phyloP scores from a whole-genome alignment of 2,329 filamentous ascomycete species.

The Diaporthe sp. region DNA sequence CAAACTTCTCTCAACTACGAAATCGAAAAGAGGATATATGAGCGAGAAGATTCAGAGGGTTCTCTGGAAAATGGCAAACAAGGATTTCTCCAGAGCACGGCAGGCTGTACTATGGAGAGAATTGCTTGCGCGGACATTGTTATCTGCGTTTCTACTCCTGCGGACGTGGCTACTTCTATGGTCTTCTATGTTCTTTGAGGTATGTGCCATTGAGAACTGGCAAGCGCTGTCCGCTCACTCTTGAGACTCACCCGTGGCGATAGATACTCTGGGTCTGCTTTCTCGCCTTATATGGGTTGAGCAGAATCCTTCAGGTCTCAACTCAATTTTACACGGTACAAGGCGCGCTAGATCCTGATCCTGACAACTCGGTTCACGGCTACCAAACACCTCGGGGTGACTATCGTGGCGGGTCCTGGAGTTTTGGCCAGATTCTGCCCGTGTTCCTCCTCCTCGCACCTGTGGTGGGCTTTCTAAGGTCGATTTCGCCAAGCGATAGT shows the following conservation, averaged over 20 bases:
- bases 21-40: background rate
- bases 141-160: background rate
- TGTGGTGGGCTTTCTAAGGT: background rate
- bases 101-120: background rate
- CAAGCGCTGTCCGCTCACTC: background rate
- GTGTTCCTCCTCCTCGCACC: constrained; percentile 1
- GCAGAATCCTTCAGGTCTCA: background rate
- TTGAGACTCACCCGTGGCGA: background rate
- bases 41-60: background rate
- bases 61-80: background rate
- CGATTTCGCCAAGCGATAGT: background rate
- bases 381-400: background rate
- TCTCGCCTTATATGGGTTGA: background rate
- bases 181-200: constrained; percentile 7
- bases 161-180: background rate
- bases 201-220: background rate
- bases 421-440: background rate
- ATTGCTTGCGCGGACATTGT: background rate
- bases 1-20: background rate
- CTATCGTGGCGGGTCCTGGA: background rate
- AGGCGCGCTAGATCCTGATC: background rate
- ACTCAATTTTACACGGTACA: background rate
- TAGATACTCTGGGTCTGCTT: background rate
- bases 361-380: background rate
- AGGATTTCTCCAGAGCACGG: background rate